These are phyloP conservation scores for Populus pruinosa DNA, from an alignment of 345 rosid species.

Conservation along the genomic window DNA sequence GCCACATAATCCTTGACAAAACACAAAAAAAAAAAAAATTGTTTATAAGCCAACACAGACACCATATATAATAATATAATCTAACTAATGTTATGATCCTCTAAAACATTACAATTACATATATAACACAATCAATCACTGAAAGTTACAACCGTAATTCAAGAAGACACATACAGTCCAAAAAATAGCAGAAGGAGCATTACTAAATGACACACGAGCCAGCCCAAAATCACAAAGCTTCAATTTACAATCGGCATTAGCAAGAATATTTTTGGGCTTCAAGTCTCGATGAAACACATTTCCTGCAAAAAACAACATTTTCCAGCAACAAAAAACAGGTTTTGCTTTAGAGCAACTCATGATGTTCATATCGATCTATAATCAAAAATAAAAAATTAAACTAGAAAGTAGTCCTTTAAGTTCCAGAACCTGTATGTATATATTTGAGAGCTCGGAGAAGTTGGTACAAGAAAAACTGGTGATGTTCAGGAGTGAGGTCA, in stretches of 20 bases:
- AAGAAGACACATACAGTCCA: conserved; percentile 87
- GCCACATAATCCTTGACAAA: conserved; percentile 94
- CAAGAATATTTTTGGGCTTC: conserved; percentile 94
- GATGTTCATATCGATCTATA: background rate
- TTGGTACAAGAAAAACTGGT: conserved; percentile 96
- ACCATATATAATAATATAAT: conserved; percentile 19
- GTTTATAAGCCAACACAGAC: background rate
- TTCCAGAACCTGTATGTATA: conserved; percentile 73
- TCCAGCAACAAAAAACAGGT: background rate
- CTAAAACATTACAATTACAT: background rate
- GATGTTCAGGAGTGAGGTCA: conserved; percentile 88
- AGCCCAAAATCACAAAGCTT: conserved; percentile 98
- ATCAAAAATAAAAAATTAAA: conserved; percentile 16
- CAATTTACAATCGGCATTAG: conserved; percentile 94
- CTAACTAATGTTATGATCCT: background rate
- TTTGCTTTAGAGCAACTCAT: background rate
- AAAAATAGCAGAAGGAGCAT: conserved; percentile 91
- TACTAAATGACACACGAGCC: conserved; percentile 90
- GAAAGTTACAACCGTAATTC: background rate
- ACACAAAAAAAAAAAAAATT: conserved; percentile 1
- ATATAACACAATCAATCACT: background rate
- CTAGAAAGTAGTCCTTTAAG: background rate
- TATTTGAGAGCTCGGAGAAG: conserved; percentile 93
- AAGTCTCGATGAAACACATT: conserved; percentile 94
- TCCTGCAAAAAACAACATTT: conserved; percentile 43